A percentile compares a stretch with the other conserved stretches of the same genome.
Conservation (phyloP, 148 eudicot genomes). For the Selenicereus undatus region DNA sequence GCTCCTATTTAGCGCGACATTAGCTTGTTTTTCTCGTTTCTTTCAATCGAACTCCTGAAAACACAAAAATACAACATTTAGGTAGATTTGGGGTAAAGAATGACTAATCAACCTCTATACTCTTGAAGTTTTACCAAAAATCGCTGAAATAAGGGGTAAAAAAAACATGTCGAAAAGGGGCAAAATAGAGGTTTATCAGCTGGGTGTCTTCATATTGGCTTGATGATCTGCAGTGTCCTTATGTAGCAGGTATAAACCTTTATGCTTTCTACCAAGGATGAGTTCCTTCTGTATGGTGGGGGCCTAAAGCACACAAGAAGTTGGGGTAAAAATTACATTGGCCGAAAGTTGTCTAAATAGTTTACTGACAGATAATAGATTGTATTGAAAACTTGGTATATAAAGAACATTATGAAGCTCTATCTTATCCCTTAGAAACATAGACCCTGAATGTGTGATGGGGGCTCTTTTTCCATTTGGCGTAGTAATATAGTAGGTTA, state of each 20-base stretch:
- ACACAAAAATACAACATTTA: no score
- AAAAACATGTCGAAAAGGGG: no score
- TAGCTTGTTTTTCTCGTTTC: no score
- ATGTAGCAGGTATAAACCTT: neutral
- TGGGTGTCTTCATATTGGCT: neutral
- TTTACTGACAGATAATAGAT: neutral
- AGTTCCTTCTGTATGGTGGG: neutral
- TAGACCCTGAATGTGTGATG: neutral
- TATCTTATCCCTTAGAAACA: neutral
- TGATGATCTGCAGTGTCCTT: neutral
- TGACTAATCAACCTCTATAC: no score
- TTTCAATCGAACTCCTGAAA: no score
- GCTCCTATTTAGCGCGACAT: no score
- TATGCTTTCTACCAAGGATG: neutral
- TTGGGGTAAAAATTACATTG: neutral
- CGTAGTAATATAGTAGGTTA: neutral
- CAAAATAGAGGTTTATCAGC: no score
- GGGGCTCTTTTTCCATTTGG: neutral
- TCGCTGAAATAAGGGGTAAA: no score
- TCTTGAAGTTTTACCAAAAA: no score
- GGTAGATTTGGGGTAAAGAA: no score
- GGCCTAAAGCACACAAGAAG: neutral
- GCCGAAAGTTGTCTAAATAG: neutral
- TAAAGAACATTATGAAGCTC: neutral
- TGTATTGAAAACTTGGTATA: neutral